Evolutionary conservation across 2,329 filamentous ascomycete genomes (phyloP), one percentile per base, ranked within the genome.

Genomic region (Zymoseptoria pseudotritici): DNA sequence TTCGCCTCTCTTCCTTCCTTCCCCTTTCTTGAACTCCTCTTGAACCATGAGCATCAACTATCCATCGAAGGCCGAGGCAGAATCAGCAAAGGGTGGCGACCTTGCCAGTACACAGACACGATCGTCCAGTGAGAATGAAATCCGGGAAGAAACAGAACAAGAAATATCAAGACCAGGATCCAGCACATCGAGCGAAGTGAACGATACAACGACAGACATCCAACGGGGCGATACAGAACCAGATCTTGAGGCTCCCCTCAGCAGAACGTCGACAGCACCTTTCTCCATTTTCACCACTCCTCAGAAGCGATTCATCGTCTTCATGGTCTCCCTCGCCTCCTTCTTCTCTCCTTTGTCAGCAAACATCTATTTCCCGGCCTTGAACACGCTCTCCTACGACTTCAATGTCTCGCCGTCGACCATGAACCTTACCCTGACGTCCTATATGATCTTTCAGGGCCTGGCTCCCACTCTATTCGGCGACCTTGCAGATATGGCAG

Each of bases 391-490:
- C 6, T 76, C 81, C 8, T 61, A 73, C 3, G 79, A 82, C 54
- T 74, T 84, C 13, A 26, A 75, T 19, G 77, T 83, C 22, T 69
- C 71, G 3, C 68, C 65, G 10, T 67, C 61, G 19, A 59, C 71
- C 55, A 76, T 82, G 65, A 81, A 82, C 67, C 67, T 82, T 55
- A 80, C 79, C 6, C 68, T 83, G 22, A 86, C 83, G 2, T 82
- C 82, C 0, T 86, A 83, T 69, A 83, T 85, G 76, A 79, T 82
- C 49, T 76, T 81, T 36, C 81, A 83, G 74, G 82, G 80, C 2
- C 69, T 83, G 6, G 66, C 67, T 4, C 67, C 67, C 1, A 65
- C 62, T 6, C 61, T 70, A 50, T 61, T 67, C 22, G 67, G 62
- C 5, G 63, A 63, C 54, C 53, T 70, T 6, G 57, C 63, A 11